These are phyloP conservation scores for Rhodotorula mucilaginosa DNA, from an alignment of 1,284 basidiomycete genomes.

Conservation along the genomic window DNA sequence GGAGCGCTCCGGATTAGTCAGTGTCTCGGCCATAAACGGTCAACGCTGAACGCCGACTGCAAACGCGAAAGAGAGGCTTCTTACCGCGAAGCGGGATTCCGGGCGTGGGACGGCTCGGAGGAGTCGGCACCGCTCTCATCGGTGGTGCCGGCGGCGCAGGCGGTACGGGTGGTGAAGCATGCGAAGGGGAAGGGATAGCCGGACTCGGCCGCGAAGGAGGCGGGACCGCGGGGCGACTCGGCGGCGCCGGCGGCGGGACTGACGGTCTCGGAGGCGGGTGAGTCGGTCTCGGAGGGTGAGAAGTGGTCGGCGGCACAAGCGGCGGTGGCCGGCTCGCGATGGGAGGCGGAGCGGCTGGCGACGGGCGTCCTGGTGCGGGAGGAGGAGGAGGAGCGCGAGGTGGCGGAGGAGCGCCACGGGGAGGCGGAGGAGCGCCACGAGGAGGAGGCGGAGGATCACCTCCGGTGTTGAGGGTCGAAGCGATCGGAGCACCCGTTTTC, in stretches of 20 bases:
- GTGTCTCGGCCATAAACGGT: no score
- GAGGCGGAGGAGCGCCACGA: background rate
- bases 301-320: background rate
- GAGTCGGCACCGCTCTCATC: background rate
- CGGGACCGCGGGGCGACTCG: background rate
- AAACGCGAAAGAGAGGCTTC: background rate
- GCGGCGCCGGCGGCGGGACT: constrained; percentile 12
- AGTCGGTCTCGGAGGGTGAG: background rate
- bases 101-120: background rate
- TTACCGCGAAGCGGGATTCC: background rate
- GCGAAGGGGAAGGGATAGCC: background rate
- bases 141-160: constrained; percentile 11
- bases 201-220: background rate
- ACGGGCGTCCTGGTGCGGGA: background rate
- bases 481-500: constrained; percentile 26
- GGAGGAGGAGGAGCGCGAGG: background rate
- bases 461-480: constrained; percentile 5
- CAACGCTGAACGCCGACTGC: background rate
- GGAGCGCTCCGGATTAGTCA: no score
- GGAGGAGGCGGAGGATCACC: background rate
- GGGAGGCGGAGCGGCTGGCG: constrained; percentile 10
- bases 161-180: constrained; percentile 6
- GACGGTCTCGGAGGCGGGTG: constrained; percentile 1
- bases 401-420: background rate
- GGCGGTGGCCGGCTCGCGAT: constrained; percentile 5